Evolutionary conservation across 2,329 filamentous ascomycete genomes (phyloP), one percentile per base, ranked within the genome.

Genomic region (Herpotrichia juniperi): DNA sequence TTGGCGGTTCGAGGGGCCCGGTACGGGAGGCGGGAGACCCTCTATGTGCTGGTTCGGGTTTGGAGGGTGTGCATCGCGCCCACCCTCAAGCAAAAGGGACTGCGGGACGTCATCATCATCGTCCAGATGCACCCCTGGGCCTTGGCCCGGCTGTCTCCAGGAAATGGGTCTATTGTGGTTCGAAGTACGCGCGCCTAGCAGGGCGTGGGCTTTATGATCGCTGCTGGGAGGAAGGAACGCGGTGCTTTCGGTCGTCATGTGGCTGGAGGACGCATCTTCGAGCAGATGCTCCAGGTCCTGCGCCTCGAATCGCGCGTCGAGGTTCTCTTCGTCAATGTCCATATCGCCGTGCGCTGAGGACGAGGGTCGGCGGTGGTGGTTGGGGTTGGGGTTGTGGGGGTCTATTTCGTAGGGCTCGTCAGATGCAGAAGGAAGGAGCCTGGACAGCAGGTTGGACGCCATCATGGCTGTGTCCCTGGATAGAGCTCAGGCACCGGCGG

Each of bases 91-190:
- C 25, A 88, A 73, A 31, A 88, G 73, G 8, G 86, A 88, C 48
- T 81, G 80, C 2, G 86, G 86, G 2, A 88, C 85, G 61, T 87
- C 84, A 45, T 86, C 83, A 61, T 87, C 83, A 30, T 81, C 79
- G 43, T 85, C 82, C 28, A 65, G 32, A 6, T 59, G 60, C 4
- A 54, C 39, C 10, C 48, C 51, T 42, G 55, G 63, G 28, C 54
- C 58, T 47, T 58, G 53, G 16, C 53, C 49, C 28, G 69, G 58
- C 34, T 71, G 69, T 58, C 74, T 72, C 75, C 76, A 76, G 21
- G 61, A 62, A 43, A 66, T 68, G 35, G 68, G 66, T 51, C 69
- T 72, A 14, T n/a, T n/a, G n/a, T n/a, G n/a, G 67, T 53, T 60
- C 42, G 61, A 48, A 11, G 58, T 56, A 43, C 66, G 57, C 54